Conservation (phyloP, 805 yeast species). For the Maudiozyma barnettii region DNA sequence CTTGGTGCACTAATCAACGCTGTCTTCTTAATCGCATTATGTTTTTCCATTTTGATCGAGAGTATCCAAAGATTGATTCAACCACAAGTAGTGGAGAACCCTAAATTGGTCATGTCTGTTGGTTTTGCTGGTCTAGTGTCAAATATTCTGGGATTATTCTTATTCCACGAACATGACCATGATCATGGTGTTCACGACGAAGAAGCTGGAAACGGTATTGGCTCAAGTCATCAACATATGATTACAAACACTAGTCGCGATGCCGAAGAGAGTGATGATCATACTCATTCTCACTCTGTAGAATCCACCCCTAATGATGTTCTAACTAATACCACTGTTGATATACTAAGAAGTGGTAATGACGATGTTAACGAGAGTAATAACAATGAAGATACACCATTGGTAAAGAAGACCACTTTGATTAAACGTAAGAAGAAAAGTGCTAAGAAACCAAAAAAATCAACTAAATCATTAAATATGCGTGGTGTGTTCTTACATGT, state of each 20-base stretch:
- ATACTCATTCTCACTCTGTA: conserved; percentile 17
- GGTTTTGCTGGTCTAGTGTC: conserved; percentile 79
- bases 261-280: conserved; percentile 33
- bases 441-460: not conserved
- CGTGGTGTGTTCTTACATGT: conserved; percentile 95
- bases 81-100: conserved; percentile 72
- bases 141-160: conserved; percentile 69
- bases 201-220: not conserved
- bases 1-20: conserved; percentile 92
- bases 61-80: conserved; percentile 82
- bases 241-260: not conserved
- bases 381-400: conserved; percentile 29
- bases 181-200: not conserved
- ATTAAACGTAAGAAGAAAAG: not conserved
- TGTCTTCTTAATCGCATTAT: conserved; percentile 82
- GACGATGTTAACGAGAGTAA: not conserved
- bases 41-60: conserved; percentile 85
- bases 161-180: conserved; percentile 61
- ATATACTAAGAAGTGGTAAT: not conserved
- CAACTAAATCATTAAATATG: conserved; percentile 77
- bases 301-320: conserved; percentile 6
- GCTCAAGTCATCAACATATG: not conserved
- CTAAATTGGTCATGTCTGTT: conserved; percentile 71
- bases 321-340: not conserved
- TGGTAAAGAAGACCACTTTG: conserved; percentile 9